These are phyloP conservation scores for Xylaria polymorpha DNA, from an alignment of 2,329 filamentous ascomycete genomes.

Conservation along the genomic window DNA sequence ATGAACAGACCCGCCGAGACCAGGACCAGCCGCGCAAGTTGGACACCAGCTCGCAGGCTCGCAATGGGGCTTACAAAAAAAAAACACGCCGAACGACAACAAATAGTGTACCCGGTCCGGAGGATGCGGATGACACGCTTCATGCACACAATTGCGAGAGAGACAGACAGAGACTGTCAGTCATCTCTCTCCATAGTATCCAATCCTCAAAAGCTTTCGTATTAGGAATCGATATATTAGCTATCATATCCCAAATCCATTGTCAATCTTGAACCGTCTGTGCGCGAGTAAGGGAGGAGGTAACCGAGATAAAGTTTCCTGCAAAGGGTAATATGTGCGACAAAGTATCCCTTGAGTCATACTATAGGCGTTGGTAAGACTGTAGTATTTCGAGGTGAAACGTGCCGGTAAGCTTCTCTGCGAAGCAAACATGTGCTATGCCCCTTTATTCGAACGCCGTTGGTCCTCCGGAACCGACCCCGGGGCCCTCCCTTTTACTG, in stretches of 20 bases:
- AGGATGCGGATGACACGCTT: constrained; percentile 28
- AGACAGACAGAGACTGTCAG: not conserved
- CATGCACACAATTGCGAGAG: constrained; percentile 14
- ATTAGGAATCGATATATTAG: not conserved
- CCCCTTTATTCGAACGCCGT: constrained; percentile 9
- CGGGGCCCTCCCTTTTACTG: not conserved
- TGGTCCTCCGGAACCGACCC: constrained; percentile 16
- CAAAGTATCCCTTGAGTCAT: not conserved
- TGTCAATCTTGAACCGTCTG: not conserved
- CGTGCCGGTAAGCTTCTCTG: constrained; percentile 1
- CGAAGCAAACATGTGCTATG: constrained; percentile 27
- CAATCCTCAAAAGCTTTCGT: not conserved
- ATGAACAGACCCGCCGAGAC: constrained; percentile 35
- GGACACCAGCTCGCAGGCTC: constrained; percentile 30
- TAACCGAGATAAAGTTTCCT: not conserved
- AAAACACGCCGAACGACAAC: constrained; percentile 17
- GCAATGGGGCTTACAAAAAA: constrained; percentile 28
- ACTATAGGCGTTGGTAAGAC: constrained; percentile 3
- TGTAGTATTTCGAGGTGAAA: constrained; percentile 15
- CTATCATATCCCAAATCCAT: not conserved
- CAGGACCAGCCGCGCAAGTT: constrained; percentile 31
- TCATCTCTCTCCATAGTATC: not conserved
- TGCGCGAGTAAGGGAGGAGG: not conserved
- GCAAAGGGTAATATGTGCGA: not conserved
- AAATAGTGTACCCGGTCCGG: constrained; percentile 12